A percentile compares a stretch with the other conserved stretches of the same genome.
Conservation (phyloP, 1,284 basidiomycete genomes). For the Singerocomus rubriflavus region DNA sequence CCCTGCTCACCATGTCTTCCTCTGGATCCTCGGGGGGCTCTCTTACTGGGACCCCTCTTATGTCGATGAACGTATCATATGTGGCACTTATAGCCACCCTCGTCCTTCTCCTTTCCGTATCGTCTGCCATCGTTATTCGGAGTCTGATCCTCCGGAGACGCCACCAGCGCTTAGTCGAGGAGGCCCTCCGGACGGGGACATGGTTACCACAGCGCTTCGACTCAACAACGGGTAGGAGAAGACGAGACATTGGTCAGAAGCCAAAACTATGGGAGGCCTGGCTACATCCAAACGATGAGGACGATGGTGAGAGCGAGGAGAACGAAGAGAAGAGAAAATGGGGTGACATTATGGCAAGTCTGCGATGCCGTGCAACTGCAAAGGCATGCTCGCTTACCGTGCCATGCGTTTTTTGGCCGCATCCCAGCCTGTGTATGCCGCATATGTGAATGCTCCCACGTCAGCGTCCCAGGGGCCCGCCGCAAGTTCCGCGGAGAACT, state of each 20-base stretch:
- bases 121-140: conserved; percentile 57
- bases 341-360: conserved; percentile 35
- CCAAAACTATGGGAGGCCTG: conserved; percentile 48
- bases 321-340: conserved; percentile 32
- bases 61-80: conserved; percentile 19
- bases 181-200: conserved; percentile 61
- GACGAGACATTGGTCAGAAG: conserved; percentile 45
- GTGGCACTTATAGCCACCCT: conserved; percentile 50
- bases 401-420: background rate
- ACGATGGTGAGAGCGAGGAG: conserved; percentile 10
- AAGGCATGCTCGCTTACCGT: background rate
- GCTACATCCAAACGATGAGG: conserved; percentile 8
- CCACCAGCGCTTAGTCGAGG: conserved; percentile 52
- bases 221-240: conserved; percentile 16
- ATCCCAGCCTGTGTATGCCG: conserved; percentile 38
- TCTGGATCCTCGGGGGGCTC: background rate
- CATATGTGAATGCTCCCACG: conserved; percentile 28
- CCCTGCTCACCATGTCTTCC: conserved; percentile 19
- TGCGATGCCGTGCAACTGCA: background rate
- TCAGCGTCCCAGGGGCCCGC: conserved; percentile 7
- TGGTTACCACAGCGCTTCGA: conserved; percentile 41
- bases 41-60: background rate
- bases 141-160: conserved; percentile 57
- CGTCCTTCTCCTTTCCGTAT: conserved; percentile 61
- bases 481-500: conserved; percentile 1